A percentile compares a stretch with the other conserved stretches of the same genome.
phyloP scores from a whole-genome alignment of 2,329 filamentous ascomycete genomes.

The Aspergillus sclerotialis region DNA sequence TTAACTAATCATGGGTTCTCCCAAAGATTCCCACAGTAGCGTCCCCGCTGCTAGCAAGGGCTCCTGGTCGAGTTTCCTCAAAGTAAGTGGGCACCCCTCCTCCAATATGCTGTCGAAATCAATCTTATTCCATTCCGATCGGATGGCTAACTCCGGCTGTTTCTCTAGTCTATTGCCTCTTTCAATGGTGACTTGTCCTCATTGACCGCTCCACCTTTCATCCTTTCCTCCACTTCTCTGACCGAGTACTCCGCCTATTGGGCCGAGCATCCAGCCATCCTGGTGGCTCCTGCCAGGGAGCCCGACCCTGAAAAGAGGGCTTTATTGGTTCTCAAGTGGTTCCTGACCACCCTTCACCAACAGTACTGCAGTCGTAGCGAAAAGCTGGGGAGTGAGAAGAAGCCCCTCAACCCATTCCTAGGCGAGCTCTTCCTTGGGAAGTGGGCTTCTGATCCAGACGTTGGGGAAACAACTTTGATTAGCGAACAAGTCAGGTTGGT shows the following conservation, averaged over 20 bases:
- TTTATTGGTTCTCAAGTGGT: conserved; percentile 90
- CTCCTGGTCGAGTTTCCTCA: conserved; percentile 43
- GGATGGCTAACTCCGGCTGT: conserved; percentile 5
- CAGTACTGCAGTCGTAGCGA: conserved; percentile 72
- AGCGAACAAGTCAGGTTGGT: conserved; percentile 80
- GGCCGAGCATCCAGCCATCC: conserved; percentile 69
- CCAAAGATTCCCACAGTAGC: conserved; percentile 34
- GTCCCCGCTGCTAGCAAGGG: conserved; percentile 37
- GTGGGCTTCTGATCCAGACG: conserved; percentile 66
- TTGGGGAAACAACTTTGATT: conserved; percentile 75
- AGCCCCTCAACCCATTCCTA: conserved; percentile 92
- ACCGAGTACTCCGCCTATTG: conserved; percentile 79
- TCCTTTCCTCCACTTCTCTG: conserved; percentile 69
- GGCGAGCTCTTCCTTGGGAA: conserved; percentile 89
- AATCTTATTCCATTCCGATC: background rate
- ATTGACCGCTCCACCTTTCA: conserved; percentile 74
- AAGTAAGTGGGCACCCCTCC: conserved; percentile 22
- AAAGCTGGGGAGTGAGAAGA: conserved; percentile 85
- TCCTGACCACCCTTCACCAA: conserved; percentile 85
- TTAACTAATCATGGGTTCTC: conserved; percentile 18
- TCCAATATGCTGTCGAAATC: background rate
- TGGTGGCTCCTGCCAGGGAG: conserved; percentile 76
- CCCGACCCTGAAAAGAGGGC: conserved; percentile 73
- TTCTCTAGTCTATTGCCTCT: conserved; percentile 58
- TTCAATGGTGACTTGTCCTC: conserved; percentile 78